Conservation (phyloP, 805 yeast genomes). For the Candida tallmaniae region DNA sequence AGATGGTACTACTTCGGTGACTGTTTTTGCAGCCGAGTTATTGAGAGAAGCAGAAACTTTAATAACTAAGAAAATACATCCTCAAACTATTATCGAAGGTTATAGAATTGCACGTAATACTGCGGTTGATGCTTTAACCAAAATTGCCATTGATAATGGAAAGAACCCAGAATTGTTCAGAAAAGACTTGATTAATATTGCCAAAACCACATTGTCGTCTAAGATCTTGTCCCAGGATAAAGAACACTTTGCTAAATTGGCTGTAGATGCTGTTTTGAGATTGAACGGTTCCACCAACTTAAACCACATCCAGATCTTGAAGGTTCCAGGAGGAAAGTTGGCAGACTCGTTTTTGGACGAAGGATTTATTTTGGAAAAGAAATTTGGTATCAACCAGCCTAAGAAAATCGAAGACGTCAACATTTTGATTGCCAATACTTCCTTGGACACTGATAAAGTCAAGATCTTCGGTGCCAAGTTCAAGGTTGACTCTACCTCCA, state of each 20-base stretch:
- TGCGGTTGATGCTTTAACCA: constrained; percentile 78
- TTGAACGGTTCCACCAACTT: constrained; percentile 82
- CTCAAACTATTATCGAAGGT: constrained; percentile 96
- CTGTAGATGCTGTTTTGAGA: constrained; percentile 90
- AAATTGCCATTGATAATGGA: constrained; percentile 71
- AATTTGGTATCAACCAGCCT: constrained; percentile 93
- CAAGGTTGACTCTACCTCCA: constrained; percentile 91
- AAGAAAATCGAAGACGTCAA: constrained; percentile 77
- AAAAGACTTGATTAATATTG: constrained; percentile 76
- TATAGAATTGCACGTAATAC: constrained; percentile 82
- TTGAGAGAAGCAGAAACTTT: constrained; percentile 92
- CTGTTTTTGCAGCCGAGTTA: constrained; percentile 87
- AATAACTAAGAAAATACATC: constrained; percentile 90
- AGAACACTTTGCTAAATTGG: constrained; percentile 79
- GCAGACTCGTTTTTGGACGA: constrained; percentile 92
- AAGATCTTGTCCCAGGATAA: constrained; percentile 95
- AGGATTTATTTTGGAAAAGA: constrained; percentile 88
- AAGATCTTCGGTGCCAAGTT: constrained; percentile 97
- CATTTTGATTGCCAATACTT: constrained; percentile 90
- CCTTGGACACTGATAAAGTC: constrained; percentile 96
- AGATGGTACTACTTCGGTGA: constrained; percentile 96
- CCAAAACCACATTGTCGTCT: constrained; percentile 89
- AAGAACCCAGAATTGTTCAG: constrained; percentile 55
- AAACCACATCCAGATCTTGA: constrained; percentile 89
- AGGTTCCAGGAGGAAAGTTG: constrained; percentile 89